Evolutionary conservation across 768 basidiomycete genomes (phyloP), one percentile per base, ranked within the genome.

Genomic region (Rhizopogon salebrosus): DNA sequence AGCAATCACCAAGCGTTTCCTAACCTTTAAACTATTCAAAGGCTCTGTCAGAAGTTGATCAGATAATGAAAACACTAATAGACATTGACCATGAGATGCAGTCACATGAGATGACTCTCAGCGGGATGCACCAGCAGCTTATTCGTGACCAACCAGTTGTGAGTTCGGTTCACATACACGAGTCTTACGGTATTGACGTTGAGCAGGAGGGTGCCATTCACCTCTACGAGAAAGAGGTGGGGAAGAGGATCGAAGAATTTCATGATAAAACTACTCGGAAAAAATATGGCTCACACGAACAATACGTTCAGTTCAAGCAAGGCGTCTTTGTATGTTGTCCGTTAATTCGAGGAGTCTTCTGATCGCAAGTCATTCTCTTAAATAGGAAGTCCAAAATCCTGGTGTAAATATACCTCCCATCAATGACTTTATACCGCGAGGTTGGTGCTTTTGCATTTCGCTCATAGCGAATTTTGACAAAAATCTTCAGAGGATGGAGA

Each of bases 361-460:
- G 11, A 11, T 29, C 2, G 29, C 45, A 7, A 29, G 22, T 39
- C 41, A 40, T 54, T 53, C 29, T 54, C 18, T 10, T 9, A 6
- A 41, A 46, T 53, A 92, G 90, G 84, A 91, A 63, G 79, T 79
- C 0, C 75, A 80, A 57, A 72, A 91, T 65, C 80, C 84, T 7
- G 82, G 80, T 1, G 70, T 69, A 9, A 75, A 81, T 3, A 89
- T 94, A 75, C 91, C 90, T 27, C 90, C 90, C 26, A 74, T 92
- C 14, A 84, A 80, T 2, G 82, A 86, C 23, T 76, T 90, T 52
- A 80, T 94, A 24, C 77, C 81, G 4, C 79, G 74, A 74, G 92
- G 91, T 87, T 55, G 22, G 58, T 55, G 35, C 26, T 26, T 22
- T 26, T 34, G 2, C 24, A 48, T 14, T 9, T 34, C 8, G 11